phyloP scores from a whole-genome alignment of 352 stramenopile species.

The Pythium folliculosum region DNA sequence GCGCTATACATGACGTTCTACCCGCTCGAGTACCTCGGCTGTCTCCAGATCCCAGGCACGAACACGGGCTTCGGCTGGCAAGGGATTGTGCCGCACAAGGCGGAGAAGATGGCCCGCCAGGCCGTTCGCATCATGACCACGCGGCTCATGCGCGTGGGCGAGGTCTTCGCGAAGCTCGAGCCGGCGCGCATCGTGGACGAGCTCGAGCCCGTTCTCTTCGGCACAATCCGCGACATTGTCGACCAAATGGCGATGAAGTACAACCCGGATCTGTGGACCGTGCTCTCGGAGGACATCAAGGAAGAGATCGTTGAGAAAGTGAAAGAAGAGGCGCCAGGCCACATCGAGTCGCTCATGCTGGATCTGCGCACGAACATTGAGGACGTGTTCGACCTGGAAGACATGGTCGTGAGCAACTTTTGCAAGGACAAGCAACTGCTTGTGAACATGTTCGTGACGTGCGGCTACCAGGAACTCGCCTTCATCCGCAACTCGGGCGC shows the following conservation, averaged over 20 bases:
- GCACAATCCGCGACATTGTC: conserved; percentile 84
- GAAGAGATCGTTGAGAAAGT: conserved; percentile 94
- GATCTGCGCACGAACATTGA: conserved; percentile 94
- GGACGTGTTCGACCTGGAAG: conserved; percentile 94
- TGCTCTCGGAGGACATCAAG: conserved; percentile 77
- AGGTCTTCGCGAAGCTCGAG: conserved; percentile 92
- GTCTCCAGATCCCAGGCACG: conserved; percentile 81
- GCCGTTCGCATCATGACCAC: conserved; percentile 93
- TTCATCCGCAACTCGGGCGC: conserved; percentile 92
- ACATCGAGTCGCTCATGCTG: conserved; percentile 94
- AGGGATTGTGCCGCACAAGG: conserved; percentile 96
- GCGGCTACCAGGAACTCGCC: conserved; percentile 89
- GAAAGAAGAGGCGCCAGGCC: conserved; percentile 90
- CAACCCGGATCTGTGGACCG: conserved; percentile 78
- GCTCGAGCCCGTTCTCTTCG: conserved; percentile 92
- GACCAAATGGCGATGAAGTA: conserved; percentile 89
- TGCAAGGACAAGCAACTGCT: conserved; percentile 94
- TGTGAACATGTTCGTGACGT: conserved; percentile 94
- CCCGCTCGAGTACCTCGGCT: conserved; percentile 92
- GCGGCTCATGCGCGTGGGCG: conserved; percentile 90
- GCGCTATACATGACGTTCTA: conserved; percentile 99
- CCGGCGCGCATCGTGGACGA: conserved; percentile 87
- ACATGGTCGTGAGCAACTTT: conserved; percentile 95
- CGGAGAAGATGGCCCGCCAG: conserved; percentile 95
- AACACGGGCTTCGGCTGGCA: conserved; percentile 96